phyloP scores from a whole-genome alignment of 202 grass and related monocot species.

The Carex arenaria region DNA sequence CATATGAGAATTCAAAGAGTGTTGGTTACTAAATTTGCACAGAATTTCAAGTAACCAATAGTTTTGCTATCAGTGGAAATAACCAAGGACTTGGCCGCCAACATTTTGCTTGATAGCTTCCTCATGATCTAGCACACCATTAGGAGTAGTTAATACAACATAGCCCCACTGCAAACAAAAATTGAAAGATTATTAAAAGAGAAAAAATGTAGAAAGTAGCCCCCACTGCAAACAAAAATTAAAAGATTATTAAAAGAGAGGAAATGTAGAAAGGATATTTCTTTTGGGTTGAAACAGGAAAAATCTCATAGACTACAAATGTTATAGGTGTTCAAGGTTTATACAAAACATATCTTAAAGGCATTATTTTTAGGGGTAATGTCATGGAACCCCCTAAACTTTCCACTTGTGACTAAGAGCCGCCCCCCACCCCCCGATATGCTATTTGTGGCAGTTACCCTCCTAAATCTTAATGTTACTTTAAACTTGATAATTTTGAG shows the following conservation, averaged over 20 bases:
- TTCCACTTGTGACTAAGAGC: too few relatives aligned
- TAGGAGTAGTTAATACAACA: constrained; percentile 87
- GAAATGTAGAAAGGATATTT: background rate
- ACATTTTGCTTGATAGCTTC: constrained; percentile 87
- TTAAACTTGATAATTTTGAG: too few relatives aligned
- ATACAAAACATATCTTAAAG: background rate
- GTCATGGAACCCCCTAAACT: too few relatives aligned
- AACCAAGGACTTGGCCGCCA: constrained; percentile 88
- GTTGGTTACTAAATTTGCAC: background rate
- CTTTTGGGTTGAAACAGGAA: background rate
- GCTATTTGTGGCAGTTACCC: too few relatives aligned
- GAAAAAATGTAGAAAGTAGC: too few relatives aligned
- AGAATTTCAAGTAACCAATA: background rate
- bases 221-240: constrained; percentile 61
- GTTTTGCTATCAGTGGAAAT: constrained; percentile 48
- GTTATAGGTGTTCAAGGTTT: background rate
- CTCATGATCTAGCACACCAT: constrained; percentile 90
- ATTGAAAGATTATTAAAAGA: constrained; percentile 15
- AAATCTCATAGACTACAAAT: background rate
- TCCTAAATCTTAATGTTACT: too few relatives aligned
- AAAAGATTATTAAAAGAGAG: background rate
- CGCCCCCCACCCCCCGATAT: too few relatives aligned
- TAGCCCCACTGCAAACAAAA: constrained; percentile 77
- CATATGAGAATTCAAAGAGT: background rate
- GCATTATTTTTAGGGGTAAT: too few relatives aligned